These are phyloP conservation scores for Phytophthora macrochlamydospora DNA, from an alignment of 352 stramenopile species.

Conservation along the genomic window DNA sequence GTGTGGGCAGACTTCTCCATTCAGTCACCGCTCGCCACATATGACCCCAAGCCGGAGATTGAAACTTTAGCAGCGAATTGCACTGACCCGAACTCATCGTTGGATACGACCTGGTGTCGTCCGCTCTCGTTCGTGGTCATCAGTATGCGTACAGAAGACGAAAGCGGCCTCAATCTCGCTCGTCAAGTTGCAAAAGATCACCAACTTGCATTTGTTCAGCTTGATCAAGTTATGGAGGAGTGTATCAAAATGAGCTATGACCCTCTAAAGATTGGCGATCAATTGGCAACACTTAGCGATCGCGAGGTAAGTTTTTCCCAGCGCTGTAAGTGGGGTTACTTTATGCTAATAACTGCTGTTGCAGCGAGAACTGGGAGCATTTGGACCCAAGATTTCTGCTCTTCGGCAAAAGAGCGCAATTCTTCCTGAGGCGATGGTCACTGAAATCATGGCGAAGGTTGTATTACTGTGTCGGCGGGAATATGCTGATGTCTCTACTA, in stretches of 20 bases:
- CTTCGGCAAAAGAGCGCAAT: slow-evolving; percentile 53
- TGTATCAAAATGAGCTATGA: slow-evolving; percentile 61
- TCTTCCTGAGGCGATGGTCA: slow-evolving; percentile 46
- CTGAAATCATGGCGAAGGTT: slow-evolving; percentile 55
- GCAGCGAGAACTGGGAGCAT: slow-evolving; percentile 54
- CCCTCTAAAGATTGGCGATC: slow-evolving; percentile 48
- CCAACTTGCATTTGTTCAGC: slow-evolving; percentile 34
- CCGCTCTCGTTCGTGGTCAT: slow-evolving; percentile 28
- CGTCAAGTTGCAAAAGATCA: slow-evolving; percentile 43
- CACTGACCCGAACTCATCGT: not conserved
- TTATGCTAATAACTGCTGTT: not conserved
- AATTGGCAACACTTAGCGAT: slow-evolving; percentile 33
- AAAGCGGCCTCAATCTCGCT: slow-evolving; percentile 18
- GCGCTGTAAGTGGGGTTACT: too few species aligned
- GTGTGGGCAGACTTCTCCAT: slow-evolving; percentile 34
- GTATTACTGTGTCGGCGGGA: slow-evolving; percentile 32
- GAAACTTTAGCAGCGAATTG: slow-evolving; percentile 17
- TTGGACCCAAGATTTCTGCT: slow-evolving; percentile 47
- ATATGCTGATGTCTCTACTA: not conserved
- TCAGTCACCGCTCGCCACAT: slow-evolving; percentile 15
- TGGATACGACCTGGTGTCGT: slow-evolving; percentile 29
- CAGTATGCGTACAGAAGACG: slow-evolving; percentile 41
- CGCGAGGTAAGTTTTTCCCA: slow-evolving; percentile 44
- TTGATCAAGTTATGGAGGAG: slow-evolving; percentile 60
- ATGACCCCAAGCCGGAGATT: slow-evolving; percentile 24